Conservation (phyloP, 1,284 basidiomycete genomes). For the Ustilago curta region DNA sequence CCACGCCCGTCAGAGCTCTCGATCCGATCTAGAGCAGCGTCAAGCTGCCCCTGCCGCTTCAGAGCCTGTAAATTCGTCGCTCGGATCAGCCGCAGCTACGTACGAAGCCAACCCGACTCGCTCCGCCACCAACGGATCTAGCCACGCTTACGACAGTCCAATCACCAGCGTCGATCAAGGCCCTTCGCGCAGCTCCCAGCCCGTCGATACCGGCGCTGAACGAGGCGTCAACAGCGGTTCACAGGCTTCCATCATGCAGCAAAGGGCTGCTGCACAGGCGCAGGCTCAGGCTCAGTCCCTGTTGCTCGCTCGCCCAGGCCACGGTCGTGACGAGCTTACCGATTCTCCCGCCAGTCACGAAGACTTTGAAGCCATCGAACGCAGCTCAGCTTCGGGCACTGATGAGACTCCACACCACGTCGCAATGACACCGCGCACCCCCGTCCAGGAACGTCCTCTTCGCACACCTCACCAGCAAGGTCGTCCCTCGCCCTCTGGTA, state of each 20-base stretch:
- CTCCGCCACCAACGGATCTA: slow-evolving; percentile 22
- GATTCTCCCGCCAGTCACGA: slow-evolving; percentile 35
- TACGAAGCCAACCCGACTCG: slow-evolving; percentile 9
- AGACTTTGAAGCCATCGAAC: slow-evolving; percentile 52
- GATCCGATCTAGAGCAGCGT: slow-evolving; percentile 30
- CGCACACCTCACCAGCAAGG: slow-evolving; percentile 28
- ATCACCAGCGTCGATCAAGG: slow-evolving; percentile 43
- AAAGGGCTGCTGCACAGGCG: slow-evolving; percentile 58
- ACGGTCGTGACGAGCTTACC: slow-evolving; percentile 19
- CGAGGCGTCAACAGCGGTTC: slow-evolving; percentile 12
- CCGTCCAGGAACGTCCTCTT: slow-evolving; percentile 15
- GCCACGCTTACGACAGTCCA: slow-evolving; percentile 27
- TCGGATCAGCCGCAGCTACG: slow-evolving; percentile 7
- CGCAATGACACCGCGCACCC: slow-evolving; percentile 13
- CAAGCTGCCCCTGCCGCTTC: slow-evolving; percentile 9
- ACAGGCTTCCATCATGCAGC: slow-evolving; percentile 61
- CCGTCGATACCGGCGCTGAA: slow-evolving; percentile 29
- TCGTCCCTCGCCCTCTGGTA: slow-evolving; percentile 19
- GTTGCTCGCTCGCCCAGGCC: slow-evolving; percentile 13
- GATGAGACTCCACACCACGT: slow-evolving; percentile 28
- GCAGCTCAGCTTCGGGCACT: slow-evolving; percentile 46
- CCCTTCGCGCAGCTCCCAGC: slow-evolving; percentile 27
- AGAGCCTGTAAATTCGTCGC: slow-evolving; percentile 1
- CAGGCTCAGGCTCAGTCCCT: slow-evolving; percentile 51
- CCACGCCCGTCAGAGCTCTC: slow-evolving; percentile 37